These are phyloP conservation scores for Erodium moschatum DNA, from an alignment of 441 rosid genomes.

Conservation along the genomic window DNA sequence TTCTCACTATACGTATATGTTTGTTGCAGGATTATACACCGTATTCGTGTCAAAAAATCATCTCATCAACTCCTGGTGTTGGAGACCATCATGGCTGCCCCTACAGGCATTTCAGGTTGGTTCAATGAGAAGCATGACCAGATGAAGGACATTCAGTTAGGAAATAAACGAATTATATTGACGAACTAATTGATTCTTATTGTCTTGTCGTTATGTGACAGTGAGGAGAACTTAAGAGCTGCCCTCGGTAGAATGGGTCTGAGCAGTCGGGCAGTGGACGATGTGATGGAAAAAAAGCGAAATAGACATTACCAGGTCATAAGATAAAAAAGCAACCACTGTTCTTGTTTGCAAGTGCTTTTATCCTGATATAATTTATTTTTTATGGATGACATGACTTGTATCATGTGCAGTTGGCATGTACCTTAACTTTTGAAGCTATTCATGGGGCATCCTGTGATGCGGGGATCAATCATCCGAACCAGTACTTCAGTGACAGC, in stretches of 20 bases:
- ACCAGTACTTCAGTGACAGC: slow-evolving; percentile 37
- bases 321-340: not conserved
- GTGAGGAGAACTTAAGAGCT: slow-evolving; percentile 82
- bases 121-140: not conserved
- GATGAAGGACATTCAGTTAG: not conserved
- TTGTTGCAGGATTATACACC: slow-evolving; percentile 83
- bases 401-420: slow-evolving; percentile 55
- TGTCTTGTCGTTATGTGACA: slow-evolving; percentile 25
- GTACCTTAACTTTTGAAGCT: slow-evolving; percentile 88
- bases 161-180: not conserved
- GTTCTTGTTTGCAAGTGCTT: slow-evolving; percentile 23
- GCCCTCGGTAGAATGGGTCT: slow-evolving; percentile 81
- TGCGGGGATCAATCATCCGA: slow-evolving; percentile 85
- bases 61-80: slow-evolving; percentile 30
- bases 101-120: slow-evolving; percentile 46
- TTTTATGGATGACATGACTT: not conserved
- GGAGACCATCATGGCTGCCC: slow-evolving; percentile 1
- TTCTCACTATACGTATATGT: slow-evolving; percentile 4
- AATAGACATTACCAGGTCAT: slow-evolving; percentile 27
- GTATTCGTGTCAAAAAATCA: slow-evolving; percentile 80
- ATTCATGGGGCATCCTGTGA: slow-evolving; percentile 62
- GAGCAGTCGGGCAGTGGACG: slow-evolving; percentile 54
- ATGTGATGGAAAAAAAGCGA: slow-evolving; percentile 68
- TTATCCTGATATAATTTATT: slow-evolving; percentile 12
- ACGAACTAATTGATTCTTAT: slow-evolving; percentile 2